phyloP scores from a whole-genome alignment of 371 early-diverging fungal species.

The Dichotomocladium elegans region DNA sequence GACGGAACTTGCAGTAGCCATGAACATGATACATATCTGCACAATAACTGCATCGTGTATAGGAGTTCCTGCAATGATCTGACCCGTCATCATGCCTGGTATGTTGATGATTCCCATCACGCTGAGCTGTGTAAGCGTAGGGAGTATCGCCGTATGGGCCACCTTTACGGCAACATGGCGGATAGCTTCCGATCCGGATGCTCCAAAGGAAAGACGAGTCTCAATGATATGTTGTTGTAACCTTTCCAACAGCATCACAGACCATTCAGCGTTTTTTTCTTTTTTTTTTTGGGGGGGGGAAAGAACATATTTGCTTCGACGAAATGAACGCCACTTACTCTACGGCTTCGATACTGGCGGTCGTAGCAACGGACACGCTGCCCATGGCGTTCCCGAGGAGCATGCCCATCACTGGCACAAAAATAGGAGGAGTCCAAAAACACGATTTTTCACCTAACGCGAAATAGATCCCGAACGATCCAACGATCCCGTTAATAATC shows the following conservation, averaged over 20 bases:
- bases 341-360: slow-evolving; percentile 57
- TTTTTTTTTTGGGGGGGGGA: too few species aligned
- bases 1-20: slow-evolving; percentile 72
- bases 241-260: too few species aligned
- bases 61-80: slow-evolving; percentile 80
- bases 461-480: slow-evolving; percentile 52
- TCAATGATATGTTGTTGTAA: slow-evolving; percentile 5
- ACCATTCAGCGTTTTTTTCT: too few species aligned
- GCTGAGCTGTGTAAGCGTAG: slow-evolving; percentile 81
- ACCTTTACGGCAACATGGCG: slow-evolving; percentile 69
- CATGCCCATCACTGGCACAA: slow-evolving; percentile 88
- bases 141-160: slow-evolving; percentile 73
- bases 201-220: slow-evolving; percentile 74
- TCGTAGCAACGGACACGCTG: slow-evolving; percentile 75
- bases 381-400: slow-evolving; percentile 85
- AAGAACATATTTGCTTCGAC: too few species aligned
- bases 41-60: slow-evolving; percentile 77
- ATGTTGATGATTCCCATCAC: slow-evolving; percentile 82
- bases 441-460: slow-evolving; percentile 67
- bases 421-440: slow-evolving; percentile 70
- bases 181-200: slow-evolving; percentile 83
- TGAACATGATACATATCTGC: slow-evolving; percentile 81
- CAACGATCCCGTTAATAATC: slow-evolving; percentile 41
- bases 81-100: slow-evolving; percentile 91
- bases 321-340: too few species aligned